Evolutionary conservation across 306 rosid species (phyloP).

Genomic region (Malus asiatica): DNA sequence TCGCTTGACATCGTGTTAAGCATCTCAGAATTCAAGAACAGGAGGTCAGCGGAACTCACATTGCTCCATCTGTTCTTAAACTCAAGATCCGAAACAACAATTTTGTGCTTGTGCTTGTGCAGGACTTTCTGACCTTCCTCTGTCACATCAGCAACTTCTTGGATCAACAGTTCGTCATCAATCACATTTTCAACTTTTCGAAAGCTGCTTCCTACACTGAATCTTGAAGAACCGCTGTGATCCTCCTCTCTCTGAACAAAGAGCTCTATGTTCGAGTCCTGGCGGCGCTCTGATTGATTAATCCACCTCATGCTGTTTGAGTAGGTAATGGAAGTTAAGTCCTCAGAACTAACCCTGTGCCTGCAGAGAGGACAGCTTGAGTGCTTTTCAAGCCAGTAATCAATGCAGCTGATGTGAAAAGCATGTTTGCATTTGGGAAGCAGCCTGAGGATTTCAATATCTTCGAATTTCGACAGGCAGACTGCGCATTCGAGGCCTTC

Average conservation of each 20-base stretch:
- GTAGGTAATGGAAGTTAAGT: conserved; percentile 37
- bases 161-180: conserved; percentile 37
- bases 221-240: conserved; percentile 54
- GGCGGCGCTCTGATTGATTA: conserved; percentile 34
- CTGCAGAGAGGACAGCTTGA: conserved; percentile 94
- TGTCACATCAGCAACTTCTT: background rate
- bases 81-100: conserved; percentile 65
- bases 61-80: conserved; percentile 84
- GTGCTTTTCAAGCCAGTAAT: conserved; percentile 86
- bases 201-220: conserved; percentile 83
- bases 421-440: conserved; percentile 91
- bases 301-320: conserved; percentile 61
- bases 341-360: conserved; percentile 55
- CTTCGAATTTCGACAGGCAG: conserved; percentile 82
- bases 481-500: conserved; percentile 88
- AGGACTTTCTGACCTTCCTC: conserved; percentile 25
- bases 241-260: conserved; percentile 83
- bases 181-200: conserved; percentile 37
- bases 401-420: conserved; percentile 82
- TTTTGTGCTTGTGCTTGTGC: conserved; percentile 70
- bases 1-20: conserved; percentile 47
- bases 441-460: conserved; percentile 60
- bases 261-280: conserved; percentile 68
- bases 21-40: conserved; percentile 80
- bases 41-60: conserved; percentile 77